Evolutionary conservation across 2,329 filamentous ascomycete genomes (phyloP).

Genomic region (Talaromyces sp.): DNA sequence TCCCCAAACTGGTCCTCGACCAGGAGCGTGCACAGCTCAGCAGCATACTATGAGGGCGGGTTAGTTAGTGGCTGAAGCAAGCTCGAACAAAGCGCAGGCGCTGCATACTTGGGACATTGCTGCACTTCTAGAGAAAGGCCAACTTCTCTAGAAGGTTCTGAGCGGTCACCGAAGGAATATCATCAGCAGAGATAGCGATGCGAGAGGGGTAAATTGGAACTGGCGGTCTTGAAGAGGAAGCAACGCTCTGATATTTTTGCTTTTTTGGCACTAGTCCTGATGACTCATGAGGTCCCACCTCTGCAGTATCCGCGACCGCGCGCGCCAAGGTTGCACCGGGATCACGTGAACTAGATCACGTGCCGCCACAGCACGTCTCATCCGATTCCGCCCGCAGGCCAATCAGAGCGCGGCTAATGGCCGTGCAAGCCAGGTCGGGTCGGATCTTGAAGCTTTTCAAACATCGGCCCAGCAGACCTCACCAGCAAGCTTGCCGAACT

Average conservation of each 20-base stretch:
- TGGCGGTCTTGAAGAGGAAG: neutral
- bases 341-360: neutral
- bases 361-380: slow-evolving; percentile 12
- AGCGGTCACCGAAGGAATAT: slow-evolving; percentile 55
- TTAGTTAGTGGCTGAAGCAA: slow-evolving; percentile 1
- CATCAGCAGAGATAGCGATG: slow-evolving; percentile 7
- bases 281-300: neutral
- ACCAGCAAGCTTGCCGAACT: slow-evolving; percentile 19
- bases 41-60: slow-evolving; percentile 51
- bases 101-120: slow-evolving; percentile 51
- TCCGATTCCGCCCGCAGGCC: slow-evolving; percentile 36
- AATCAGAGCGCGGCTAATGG: slow-evolving; percentile 35
- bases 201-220: neutral
- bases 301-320: neutral
- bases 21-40: slow-evolving; percentile 84
- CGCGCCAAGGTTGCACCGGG: neutral
- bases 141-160: slow-evolving; percentile 70
- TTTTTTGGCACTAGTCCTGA: slow-evolving; percentile 10
- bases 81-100: slow-evolving; percentile 15
- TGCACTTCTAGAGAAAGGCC: slow-evolving; percentile 68
- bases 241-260: slow-evolving; percentile 2
- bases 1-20: slow-evolving; percentile 87
- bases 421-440: slow-evolving; percentile 16
- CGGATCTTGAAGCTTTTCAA: slow-evolving; percentile 39
- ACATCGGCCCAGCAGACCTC: slow-evolving; percentile 23